These are phyloP conservation scores for Camelina hispida DNA, from an alignment of 345 rosid genomes.

Conservation along the genomic window DNA sequence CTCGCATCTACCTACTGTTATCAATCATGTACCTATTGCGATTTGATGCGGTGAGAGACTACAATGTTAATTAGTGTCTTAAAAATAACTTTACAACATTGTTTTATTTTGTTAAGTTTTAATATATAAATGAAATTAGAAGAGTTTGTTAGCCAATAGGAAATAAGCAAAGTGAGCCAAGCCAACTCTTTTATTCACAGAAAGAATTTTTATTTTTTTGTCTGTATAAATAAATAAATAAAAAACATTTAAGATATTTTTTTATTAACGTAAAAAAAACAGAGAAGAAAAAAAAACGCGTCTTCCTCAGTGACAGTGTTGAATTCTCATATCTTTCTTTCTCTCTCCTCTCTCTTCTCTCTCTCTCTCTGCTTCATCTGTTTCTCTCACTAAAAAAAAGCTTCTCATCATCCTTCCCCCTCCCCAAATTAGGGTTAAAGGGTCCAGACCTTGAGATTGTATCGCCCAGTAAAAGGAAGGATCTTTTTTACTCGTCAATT, in stretches of 20 bases:
- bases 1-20: constrained; percentile 33
- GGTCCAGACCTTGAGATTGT: constrained; percentile 42
- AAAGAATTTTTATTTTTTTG: neutral
- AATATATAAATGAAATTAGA: neutral
- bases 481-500: constrained; percentile 29
- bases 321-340: constrained; percentile 40
- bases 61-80: neutral
- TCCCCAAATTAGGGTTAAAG: constrained; percentile 48
- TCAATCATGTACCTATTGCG: constrained; percentile 39
- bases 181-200: constrained; percentile 21
- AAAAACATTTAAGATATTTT: constrained; percentile 11
- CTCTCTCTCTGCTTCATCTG: constrained; percentile 33
- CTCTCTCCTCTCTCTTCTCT: constrained; percentile 33
- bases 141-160: constrained; percentile 29
- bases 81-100: constrained; percentile 11
- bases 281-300: constrained; percentile 56
- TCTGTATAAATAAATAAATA: neutral
- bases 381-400: constrained; percentile 44
- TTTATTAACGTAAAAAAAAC: neutral
- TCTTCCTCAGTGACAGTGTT: constrained; percentile 56
- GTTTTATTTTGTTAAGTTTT: neutral
- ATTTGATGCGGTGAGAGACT: constrained; percentile 29
- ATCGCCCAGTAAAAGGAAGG: constrained; percentile 1
- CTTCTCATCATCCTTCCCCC: constrained; percentile 23
- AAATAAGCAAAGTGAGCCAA: constrained; percentile 34